These are phyloP conservation scores for Xylariaceae sp. DNA, from an alignment of 2,329 filamentous ascomycete genomes.

Conservation along the genomic window DNA sequence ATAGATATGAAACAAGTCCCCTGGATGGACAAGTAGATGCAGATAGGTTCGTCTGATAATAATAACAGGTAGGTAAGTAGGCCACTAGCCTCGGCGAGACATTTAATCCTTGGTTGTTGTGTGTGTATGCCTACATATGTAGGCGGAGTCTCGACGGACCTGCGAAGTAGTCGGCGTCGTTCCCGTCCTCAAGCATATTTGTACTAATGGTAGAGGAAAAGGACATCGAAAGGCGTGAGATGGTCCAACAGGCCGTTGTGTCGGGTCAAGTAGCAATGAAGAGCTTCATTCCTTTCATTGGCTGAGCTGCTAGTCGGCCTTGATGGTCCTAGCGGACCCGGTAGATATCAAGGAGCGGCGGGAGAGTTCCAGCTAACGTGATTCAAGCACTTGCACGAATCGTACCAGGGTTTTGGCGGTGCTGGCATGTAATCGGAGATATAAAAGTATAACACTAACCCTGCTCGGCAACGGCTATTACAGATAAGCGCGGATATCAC, in stretches of 20 bases:
- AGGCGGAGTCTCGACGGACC: no score
- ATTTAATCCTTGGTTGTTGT: background rate
- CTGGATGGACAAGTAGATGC: background rate
- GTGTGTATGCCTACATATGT: no score
- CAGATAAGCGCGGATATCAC: background rate
- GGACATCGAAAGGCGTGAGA: background rate
- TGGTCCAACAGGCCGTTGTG: background rate
- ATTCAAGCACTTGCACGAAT: background rate
- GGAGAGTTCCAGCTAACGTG: background rate
- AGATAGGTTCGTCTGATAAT: background rate
- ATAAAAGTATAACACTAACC: background rate
- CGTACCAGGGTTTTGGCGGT: background rate
- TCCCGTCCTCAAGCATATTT: background rate
- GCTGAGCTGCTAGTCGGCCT: background rate
- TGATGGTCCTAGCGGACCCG: background rate
- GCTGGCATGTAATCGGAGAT: background rate
- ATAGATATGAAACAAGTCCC: background rate
- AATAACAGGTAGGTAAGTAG: background rate
- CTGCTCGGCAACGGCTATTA: background rate
- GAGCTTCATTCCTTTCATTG: slow-evolving; percentile 15
- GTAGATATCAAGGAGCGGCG: background rate
- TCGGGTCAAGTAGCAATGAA: background rate
- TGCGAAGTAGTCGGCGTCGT: background rate
- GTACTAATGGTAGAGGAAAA: background rate
- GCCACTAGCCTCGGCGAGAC: background rate